A percentile compares a stretch with the other conserved stretches of the same genome.
Evolutionary conservation across 1,284 basidiomycete genomes (phyloP).

Genomic region (Cystobasidium sp.): DNA sequence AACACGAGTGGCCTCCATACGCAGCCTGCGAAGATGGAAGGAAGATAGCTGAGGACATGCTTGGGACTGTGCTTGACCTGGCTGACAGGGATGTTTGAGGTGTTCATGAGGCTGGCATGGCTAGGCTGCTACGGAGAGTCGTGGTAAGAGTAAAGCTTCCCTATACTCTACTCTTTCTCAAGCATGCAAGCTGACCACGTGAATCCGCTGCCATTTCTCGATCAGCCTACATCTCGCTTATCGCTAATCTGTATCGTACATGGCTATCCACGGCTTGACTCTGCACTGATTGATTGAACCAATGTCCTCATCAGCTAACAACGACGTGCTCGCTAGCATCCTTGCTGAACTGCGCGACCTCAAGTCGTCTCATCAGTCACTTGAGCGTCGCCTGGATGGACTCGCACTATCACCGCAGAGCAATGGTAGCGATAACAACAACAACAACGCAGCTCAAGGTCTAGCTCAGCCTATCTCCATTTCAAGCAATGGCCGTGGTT

Average conservation of each 20-base stretch:
- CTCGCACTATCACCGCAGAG: constrained; percentile 40
- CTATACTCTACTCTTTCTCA: too few relatives aligned
- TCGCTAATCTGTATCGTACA: neutral
- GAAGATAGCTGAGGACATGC: neutral
- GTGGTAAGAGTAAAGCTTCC: too few relatives aligned
- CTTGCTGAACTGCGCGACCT: constrained; percentile 50
- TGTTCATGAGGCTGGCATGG: neutral
- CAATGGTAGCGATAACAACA: constrained; percentile 17
- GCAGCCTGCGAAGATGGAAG: neutral
- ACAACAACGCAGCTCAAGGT: neutral
- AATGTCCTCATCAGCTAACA: constrained; percentile 7
- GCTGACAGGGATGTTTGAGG: neutral
- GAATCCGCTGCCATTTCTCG: neutral
- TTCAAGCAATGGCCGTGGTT: constrained; percentile 17
- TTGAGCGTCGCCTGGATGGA: constrained; percentile 49
- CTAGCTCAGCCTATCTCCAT: constrained; percentile 26
- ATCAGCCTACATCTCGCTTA: neutral
- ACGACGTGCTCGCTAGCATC: constrained; percentile 50
- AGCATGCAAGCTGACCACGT: neutral
- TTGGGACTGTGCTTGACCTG: neutral
- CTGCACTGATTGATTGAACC: neutral
- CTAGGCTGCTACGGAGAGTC: neutral
- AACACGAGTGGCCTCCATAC: constrained; percentile 4
- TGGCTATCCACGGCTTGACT: neutral
- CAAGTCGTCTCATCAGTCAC: constrained; percentile 47